phyloP scores from a whole-genome alignment of 2,329 filamentous ascomycete genomes.

The Stenocarpella maydis region DNA sequence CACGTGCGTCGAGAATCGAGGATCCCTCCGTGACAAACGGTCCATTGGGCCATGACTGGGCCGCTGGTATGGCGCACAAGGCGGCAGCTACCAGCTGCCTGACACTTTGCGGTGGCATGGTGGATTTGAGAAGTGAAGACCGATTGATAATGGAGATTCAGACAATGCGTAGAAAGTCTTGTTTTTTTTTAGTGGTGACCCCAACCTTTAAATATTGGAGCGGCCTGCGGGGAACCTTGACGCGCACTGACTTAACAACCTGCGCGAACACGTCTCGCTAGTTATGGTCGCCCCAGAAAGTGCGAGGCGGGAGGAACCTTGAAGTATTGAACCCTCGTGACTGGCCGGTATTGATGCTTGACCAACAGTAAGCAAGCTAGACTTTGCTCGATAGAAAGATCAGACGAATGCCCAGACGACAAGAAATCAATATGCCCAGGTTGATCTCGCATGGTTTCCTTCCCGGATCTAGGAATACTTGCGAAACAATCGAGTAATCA shows the following conservation, averaged over 20 bases:
- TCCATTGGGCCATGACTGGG: constrained; percentile 49
- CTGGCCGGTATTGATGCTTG: neutral
- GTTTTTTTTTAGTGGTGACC: neutral
- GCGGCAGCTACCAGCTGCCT: neutral
- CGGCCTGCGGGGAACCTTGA: constrained; percentile 6
- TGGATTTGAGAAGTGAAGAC: neutral
- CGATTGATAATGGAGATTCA: neutral
- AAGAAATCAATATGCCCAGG: no score
- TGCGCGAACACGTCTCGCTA: neutral
- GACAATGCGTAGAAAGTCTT: neutral
- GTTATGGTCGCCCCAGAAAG: neutral
- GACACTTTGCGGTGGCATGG: constrained; percentile 6
- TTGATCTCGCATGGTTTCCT: neutral
- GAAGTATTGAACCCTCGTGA: neutral
- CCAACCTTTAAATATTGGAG: constrained; percentile 1
- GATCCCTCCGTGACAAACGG: constrained; percentile 53
- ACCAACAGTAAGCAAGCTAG: neutral
- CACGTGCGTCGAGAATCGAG: constrained; percentile 53
- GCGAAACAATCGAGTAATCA: no score
- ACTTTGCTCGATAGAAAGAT: neutral
- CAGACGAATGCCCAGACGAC: neutral
- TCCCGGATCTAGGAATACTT: no score
- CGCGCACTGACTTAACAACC: constrained; percentile 4
- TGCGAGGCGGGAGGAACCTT: neutral
- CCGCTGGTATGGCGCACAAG: neutral